phyloP scores from a whole-genome alignment of 192 early-diverging fungal species.

The Linnemannia schmuckeri region DNA sequence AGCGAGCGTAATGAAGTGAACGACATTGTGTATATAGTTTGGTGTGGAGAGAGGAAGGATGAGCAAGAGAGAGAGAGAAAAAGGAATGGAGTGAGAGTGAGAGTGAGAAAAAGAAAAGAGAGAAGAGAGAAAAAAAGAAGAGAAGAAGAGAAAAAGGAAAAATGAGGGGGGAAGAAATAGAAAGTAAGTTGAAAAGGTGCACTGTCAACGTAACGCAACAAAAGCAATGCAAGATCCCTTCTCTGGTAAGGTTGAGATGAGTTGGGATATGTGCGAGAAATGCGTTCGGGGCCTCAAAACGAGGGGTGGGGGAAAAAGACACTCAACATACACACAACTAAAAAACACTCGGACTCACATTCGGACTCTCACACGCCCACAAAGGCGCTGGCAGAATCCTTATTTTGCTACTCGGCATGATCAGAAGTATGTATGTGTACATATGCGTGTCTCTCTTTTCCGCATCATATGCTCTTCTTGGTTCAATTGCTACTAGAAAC shows the following conservation, averaged over 20 bases:
- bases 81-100: slow-evolving; percentile 11
- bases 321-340: not conserved
- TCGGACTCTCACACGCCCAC: not conserved
- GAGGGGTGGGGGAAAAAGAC: slow-evolving; percentile 1
- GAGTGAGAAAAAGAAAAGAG: not conserved
- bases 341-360: not conserved
- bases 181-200: not conserved
- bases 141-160: not conserved
- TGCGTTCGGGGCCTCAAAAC: slow-evolving; percentile 8
- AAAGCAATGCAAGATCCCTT: no score
- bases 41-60: not conserved
- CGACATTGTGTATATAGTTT: slow-evolving; percentile 27
- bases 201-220: not conserved
- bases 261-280: not conserved
- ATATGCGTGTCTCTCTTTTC: slow-evolving; percentile 5
- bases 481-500: not conserved
- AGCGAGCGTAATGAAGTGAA: slow-evolving; percentile 50
- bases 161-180: not conserved
- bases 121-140: not conserved
- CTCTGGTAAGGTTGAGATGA: no score
- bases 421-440: not conserved
- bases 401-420: not conserved
- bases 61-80: not conserved
- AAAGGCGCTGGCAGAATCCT: not conserved
- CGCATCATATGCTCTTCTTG: not conserved